phyloP scores from a whole-genome alignment of 257 asterid species.

The Penstemon newberryi region DNA sequence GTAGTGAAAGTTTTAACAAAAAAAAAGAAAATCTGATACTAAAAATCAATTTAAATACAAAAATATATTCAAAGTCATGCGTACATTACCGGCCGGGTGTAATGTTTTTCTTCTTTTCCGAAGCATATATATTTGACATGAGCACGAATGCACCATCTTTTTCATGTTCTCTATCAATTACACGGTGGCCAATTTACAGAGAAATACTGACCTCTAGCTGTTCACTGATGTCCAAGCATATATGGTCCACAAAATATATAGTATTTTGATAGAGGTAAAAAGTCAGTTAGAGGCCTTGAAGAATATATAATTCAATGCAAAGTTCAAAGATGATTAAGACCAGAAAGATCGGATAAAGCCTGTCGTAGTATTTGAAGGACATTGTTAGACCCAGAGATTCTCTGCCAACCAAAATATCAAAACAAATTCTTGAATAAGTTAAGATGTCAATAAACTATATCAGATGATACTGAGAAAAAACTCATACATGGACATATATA shows the following conservation, averaged over 20 bases:
- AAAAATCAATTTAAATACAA: too few species aligned
- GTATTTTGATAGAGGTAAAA: conserved; percentile 68
- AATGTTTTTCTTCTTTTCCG: conserved; percentile 23
- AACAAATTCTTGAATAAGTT: neutral
- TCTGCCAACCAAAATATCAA: conserved; percentile 15
- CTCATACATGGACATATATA: conserved; percentile 31
- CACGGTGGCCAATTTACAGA: conserved; percentile 20
- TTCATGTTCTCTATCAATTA: conserved; percentile 34
- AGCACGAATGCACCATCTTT: conserved; percentile 33
- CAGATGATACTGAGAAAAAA: neutral
- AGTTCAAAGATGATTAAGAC: conserved; percentile 46
- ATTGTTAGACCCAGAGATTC: neutral
- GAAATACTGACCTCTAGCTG: conserved; percentile 48
- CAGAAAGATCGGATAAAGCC: conserved; percentile 50
- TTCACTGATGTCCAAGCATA: conserved; percentile 63
- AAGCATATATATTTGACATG: conserved; percentile 43
- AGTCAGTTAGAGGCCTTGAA: conserved; percentile 77
- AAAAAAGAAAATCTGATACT: too few species aligned
- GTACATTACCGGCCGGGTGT: neutral
- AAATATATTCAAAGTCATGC: too few species aligned
- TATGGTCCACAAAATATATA: conserved; percentile 60
- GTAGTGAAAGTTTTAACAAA: too few species aligned
- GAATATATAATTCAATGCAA: conserved; percentile 53
- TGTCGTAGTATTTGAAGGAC: conserved; percentile 30
- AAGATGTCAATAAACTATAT: neutral